Evolutionary conservation across 495 filamentous ascomycete species (phyloP).

Genomic region (Penicillium desertorum): DNA sequence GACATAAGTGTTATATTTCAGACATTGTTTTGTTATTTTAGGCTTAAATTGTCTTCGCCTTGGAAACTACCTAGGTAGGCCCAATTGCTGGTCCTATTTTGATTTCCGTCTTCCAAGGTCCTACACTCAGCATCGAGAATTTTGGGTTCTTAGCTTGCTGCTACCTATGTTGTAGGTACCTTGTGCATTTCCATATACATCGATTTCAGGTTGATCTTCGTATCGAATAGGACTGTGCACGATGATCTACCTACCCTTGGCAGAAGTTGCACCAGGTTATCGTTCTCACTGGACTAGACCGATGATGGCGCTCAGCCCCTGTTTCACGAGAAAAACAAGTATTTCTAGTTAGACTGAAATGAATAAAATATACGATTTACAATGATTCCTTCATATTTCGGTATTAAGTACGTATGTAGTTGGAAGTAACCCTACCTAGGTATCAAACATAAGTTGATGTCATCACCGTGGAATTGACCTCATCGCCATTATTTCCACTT

Average conservation of each 20-base stretch:
- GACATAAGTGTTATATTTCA: not conserved
- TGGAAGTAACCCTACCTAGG: not conserved
- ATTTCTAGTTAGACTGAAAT: not conserved
- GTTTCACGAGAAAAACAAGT: not conserved
- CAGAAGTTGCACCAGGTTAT: constrained; percentile 6
- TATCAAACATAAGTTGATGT: constrained; percentile 3
- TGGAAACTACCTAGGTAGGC: too few species aligned
- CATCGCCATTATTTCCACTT: constrained; percentile 1
- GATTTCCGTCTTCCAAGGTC: constrained; percentile 1
- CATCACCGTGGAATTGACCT: constrained; percentile 2
- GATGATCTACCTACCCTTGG: constrained; percentile 18
- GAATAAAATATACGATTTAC: not conserved
- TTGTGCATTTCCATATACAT: not conserved
- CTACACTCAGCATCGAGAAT: not conserved
- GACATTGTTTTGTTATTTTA: not conserved
- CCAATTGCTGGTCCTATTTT: constrained; percentile 1
- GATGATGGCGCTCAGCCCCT: not conserved
- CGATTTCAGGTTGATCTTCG: not conserved
- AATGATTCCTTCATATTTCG: not conserved
- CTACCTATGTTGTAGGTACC: not conserved
- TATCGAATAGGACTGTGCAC: constrained; percentile 16
- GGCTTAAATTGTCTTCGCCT: too few species aligned
- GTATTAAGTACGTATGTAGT: not conserved
- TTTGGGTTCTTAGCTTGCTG: not conserved
- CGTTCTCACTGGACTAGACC: not conserved